phyloP scores from a whole-genome alignment of 129 eudicot genomes.

The Gnaphalium uliginosum region DNA sequence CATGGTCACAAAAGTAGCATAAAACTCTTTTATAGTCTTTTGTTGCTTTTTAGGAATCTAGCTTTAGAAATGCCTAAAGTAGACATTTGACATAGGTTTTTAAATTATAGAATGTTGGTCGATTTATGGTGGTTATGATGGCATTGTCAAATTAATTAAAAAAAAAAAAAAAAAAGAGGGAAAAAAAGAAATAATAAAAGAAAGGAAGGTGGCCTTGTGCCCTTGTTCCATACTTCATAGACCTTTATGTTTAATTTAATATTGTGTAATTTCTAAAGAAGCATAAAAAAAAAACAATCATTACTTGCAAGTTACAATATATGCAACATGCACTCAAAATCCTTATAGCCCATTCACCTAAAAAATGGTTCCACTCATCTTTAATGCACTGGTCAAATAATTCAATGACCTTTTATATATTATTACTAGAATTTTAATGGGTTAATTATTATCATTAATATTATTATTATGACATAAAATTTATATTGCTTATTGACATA shows the following conservation, averaged over 20 bases:
- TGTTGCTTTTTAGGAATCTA: constrained; percentile 23
- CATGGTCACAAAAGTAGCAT: constrained; percentile 34
- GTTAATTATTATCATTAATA: too few relatives aligned
- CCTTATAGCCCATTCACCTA: background rate
- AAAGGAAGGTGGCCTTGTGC: constrained; percentile 1
- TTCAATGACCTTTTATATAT: too few relatives aligned
- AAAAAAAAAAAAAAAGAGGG: too few relatives aligned
- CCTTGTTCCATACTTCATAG: constrained; percentile 22
- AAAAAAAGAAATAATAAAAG: background rate
- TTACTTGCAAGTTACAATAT: constrained; percentile 1
- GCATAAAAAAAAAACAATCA: constrained; percentile 21
- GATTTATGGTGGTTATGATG: constrained; percentile 32
- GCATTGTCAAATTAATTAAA: constrained; percentile 19
- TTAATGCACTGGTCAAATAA: too few relatives aligned
- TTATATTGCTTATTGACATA: too few relatives aligned
- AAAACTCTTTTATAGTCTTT: constrained; percentile 3
- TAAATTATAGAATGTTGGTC: constrained; percentile 25
- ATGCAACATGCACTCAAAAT: background rate
- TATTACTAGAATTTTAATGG: too few relatives aligned
- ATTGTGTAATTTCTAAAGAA: constrained; percentile 20
- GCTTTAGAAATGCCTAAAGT: constrained; percentile 8
- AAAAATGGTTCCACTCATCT: background rate
- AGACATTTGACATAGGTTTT: constrained; percentile 22
- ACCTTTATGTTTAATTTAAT: constrained; percentile 16
- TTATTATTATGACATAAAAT: too few relatives aligned